Evolutionary conservation across 225 moss, liverwort and hornwort species (phyloP), one percentile per base, ranked within the genome.

Genomic region (Straminergon stramineum): DNA sequence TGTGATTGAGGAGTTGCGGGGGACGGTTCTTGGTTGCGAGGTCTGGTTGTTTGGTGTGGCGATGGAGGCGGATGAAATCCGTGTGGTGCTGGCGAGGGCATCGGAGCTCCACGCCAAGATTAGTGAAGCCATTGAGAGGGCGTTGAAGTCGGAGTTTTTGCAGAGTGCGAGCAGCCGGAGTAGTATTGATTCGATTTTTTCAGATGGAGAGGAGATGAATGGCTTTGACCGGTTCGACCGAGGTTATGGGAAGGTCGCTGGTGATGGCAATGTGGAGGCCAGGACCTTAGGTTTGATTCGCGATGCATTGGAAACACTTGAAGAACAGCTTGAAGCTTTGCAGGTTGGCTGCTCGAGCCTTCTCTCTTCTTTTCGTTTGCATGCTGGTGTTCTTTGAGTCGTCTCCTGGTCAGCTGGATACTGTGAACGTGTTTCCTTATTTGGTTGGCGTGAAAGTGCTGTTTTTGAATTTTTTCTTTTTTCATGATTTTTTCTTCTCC

Each of bases 51-150:
- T 67, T 63, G 28, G 87, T 70, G 81, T 75, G 43, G 89, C 58
- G 35, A 98, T 97, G 97, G 98, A 98, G 90, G 95, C 95, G 84
- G 97, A 95, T 85, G 98, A 97, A 92, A 97, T 98, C 68, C 95
- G 97, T 58, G 98, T 98, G 65, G 97, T 98, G 48, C 86, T 98
- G 85, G 94, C 97, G 30, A 95, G 96, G 88, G 98, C 98, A 41
- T 97, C 96, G 55, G 98, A 97, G 94, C 92, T 99, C 45, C 98
- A 99, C 68, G 89, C 93, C 67, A 99, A 97, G 95, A 97, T 99
- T 75, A 97, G 94, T 70, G 98, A 99, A 39, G 97, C 98, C 52
- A 97, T 99, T 74, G 98, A 99, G 64, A 93, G 98, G 82, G 94
- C 98, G 69, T 91, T 95, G 93, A 99, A 96, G 93, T 90, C 93